Conservation (phyloP, 2,329 filamentous ascomycete genomes). For the Aspergillus aculeatinus region DNA sequence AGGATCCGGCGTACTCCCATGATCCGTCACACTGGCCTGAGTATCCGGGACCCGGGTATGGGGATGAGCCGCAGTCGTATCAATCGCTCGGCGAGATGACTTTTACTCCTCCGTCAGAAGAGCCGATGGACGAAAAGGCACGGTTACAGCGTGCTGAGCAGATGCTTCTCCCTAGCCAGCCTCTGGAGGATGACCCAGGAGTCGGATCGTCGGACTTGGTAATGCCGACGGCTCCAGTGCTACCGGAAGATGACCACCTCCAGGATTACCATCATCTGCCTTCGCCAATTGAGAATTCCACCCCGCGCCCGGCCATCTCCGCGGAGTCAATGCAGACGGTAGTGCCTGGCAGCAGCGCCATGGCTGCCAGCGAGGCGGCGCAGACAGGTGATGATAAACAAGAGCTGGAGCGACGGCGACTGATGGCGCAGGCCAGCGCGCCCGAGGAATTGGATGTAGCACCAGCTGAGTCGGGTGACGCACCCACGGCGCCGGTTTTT, state of each 20-base stretch:
- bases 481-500: conserved; percentile 61
- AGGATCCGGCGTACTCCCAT: conserved; percentile 28
- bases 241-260: conserved; percentile 53
- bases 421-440: conserved; percentile 65
- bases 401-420: conserved; percentile 66
- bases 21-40: conserved; percentile 29
- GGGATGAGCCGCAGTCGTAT: conserved; percentile 19
- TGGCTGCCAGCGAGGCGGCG: conserved; percentile 41
- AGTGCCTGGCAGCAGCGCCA: conserved; percentile 34
- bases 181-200: conserved; percentile 51
- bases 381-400: conserved; percentile 69
- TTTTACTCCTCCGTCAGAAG: conserved; percentile 56
- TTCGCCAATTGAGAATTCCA: conserved; percentile 20
- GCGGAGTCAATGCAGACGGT: conserved; percentile 34
- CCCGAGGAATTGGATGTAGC: conserved; percentile 42
- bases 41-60: conserved; percentile 26
- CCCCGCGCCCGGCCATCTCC: conserved; percentile 27
- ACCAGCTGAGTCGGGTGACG: conserved; percentile 16
- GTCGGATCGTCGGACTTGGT: conserved; percentile 46
- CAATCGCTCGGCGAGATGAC: conserved; percentile 26
- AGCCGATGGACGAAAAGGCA: conserved; percentile 75
- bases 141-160: conserved; percentile 74
- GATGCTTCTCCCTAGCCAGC: conserved; percentile 76
- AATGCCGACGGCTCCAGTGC: conserved; percentile 47
- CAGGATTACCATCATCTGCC: conserved; percentile 45